Evolutionary conservation across 371 early-diverging fungal species (phyloP), one percentile per base, ranked within the genome.

Genomic region (Apophysomyces elegans): DNA sequence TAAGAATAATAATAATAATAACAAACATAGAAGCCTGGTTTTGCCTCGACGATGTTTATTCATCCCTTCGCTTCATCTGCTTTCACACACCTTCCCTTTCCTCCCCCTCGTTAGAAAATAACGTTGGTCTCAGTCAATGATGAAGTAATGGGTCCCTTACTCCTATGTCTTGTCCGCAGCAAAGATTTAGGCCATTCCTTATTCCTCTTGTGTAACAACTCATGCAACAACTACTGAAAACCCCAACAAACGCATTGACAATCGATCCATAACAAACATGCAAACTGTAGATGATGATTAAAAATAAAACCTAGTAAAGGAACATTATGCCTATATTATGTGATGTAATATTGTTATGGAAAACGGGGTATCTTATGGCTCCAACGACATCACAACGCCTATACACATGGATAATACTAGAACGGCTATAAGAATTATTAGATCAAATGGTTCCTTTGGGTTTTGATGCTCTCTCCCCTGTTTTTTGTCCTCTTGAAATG

Each of bases 201-300:
- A 21, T 50, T 21, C 9, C 9, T 21, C 21, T 50, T 50, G 54
- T 50, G 54, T 50, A 18, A 50, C 54, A 50, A 45, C 21, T 9
- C 54, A 50, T 41, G 41, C 41, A 41, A 8, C 41, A 26, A 26
- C 13, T 13, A 41, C 41, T 13, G 41, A 13, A 41, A 50, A 21
- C 54, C 9, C 54, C 16, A n/a, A 16, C 54, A 50, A 16, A 21
- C 54, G 54, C 54, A 50, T 50, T 50, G 54, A 50, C 21, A 50
- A 50, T 50, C 21, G 9, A 50, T 50, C 54, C 54, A 50, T 50
- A 50, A 50, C 54, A 50, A 50, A 50, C 21, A 50, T 50, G 54
- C 54, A 50, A 18, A 21, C 32, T 9, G 21, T 50, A 50, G 54
- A 50, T 26, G 21, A 21, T n/a, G 21, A 50, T 50, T 50, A 18